Evolutionary conservation across 164 flowering plant species (phyloP).

Genomic region (Vitis riparia): DNA sequence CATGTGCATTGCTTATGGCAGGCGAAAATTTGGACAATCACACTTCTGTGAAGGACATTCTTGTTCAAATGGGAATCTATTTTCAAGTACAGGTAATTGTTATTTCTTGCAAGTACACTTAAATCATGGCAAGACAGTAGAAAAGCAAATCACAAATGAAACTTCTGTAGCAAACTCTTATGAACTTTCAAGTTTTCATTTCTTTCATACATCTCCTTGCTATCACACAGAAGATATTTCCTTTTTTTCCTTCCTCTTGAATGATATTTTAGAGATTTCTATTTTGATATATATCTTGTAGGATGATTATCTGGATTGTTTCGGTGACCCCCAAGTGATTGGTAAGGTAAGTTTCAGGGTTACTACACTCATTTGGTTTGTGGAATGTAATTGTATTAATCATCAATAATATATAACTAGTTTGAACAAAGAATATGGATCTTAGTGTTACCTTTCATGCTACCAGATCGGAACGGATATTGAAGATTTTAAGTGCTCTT

Average conservation of each 20-base stretch:
- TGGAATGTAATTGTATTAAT: neutral
- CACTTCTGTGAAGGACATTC: constrained; percentile 67
- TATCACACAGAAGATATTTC: neutral
- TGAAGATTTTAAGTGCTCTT: constrained; percentile 97
- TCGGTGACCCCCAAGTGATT: constrained; percentile 75
- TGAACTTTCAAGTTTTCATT: too few relatives aligned
- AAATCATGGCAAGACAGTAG: neutral
- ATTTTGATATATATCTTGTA: constrained; percentile 19
- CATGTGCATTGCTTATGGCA: constrained; percentile 91
- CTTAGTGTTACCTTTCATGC: neutral
- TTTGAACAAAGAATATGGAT: too few relatives aligned
- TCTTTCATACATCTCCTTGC: neutral
- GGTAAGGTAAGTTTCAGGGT: constrained; percentile 71
- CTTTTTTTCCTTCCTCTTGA: neutral
- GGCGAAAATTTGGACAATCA: constrained; percentile 86
- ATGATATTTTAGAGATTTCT: neutral
- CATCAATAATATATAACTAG: too few relatives aligned
- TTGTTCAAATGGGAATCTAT: constrained; percentile 91
- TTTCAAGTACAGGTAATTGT: constrained; percentile 93
- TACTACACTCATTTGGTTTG: neutral
- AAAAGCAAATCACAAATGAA: too few relatives aligned
- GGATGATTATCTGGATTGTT: constrained; percentile 98
- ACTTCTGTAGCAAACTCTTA: too few relatives aligned
- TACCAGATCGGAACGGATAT: constrained; percentile 95
- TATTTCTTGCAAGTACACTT: neutral